Base-by-base conservation (phyloP, 192 early-diverging fungal species). In the Geranomyces michiganensis region DNA sequence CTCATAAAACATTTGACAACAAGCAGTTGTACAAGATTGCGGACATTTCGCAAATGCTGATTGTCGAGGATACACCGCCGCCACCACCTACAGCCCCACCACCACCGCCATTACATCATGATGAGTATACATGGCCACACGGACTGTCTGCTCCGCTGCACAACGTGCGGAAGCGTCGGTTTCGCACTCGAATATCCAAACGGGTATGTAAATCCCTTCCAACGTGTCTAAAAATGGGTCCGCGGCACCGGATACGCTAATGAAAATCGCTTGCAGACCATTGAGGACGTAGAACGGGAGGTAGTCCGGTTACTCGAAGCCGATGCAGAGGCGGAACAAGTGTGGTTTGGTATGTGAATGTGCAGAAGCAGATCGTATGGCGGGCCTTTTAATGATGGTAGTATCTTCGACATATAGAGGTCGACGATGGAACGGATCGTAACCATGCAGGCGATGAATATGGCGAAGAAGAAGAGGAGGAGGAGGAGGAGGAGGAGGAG, bases 21-120 rank as follows among this genome's bases (percentile, higher is more conserved):
- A 92, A 93, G 65, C 92, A 94, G 69, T 83, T 92, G 36, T 94
- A 91, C 75, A 95, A 95, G 66, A 85, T 93, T 44, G 89, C 87
- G 21, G 92, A 94, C 71, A 91, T 95, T 32, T 91, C 87, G 0
- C 93, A 95, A 81, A 88, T 95, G 78, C 33, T 69, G 21, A 45
- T 68, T 2, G 67, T 69, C 1, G 67, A 69, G 17, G 63, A 43
- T 12, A 6, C 46, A 5, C 53, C 56, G 22, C 43, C 56, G 31
- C 44, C 7, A 30, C 48, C 24, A 44, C 49, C 55, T 48, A 63
- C 27, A 24, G 33, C 56, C 30, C 24, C 13, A 32, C 62, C 68
- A 19, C 59, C 64, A 29, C 70, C 65, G 19, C 59, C 75, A 10
- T 59, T 70, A 68, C 77, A 84, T 49, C 76, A 72, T 17, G 90